Percentiles rank a stretch among this genome's conserved stretches.
These are phyloP conservation scores for Chloris gayana DNA, from an alignment of 176 grass and related monocot genomes.

Conservation along the genomic window DNA sequence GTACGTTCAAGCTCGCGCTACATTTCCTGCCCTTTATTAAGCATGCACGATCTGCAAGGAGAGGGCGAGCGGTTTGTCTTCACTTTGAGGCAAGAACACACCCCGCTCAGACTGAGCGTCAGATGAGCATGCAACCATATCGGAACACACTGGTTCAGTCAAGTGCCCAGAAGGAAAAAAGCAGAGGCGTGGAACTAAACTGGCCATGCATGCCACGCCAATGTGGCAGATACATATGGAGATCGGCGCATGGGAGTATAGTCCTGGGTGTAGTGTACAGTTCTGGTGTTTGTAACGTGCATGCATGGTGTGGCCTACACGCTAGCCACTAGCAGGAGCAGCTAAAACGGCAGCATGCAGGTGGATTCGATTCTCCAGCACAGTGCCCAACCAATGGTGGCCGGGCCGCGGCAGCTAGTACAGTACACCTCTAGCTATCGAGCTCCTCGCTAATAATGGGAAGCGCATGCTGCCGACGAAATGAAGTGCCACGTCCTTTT, in stretches of 20 bases:
- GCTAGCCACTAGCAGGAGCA: neutral
- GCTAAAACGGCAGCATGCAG: constrained; percentile 32
- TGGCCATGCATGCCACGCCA: constrained; percentile 26
- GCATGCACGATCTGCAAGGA: neutral
- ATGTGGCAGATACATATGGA: constrained; percentile 19
- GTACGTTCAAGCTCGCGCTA: neutral
- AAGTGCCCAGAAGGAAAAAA: neutral
- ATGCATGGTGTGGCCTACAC: constrained; percentile 31
- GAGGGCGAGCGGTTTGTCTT: constrained; percentile 21
- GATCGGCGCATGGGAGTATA: neutral
- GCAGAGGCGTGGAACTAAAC: neutral
- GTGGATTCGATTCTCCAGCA: constrained; percentile 63
- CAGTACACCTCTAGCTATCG: neutral
- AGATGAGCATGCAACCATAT: neutral
- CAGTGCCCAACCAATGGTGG: constrained; percentile 28
- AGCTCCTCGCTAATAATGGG: too few species aligned
- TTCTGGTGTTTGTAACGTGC: neutral
- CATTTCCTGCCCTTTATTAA: constrained; percentile 18
- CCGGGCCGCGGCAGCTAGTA: neutral
- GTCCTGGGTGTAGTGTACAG: neutral
- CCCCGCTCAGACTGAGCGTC: neutral
- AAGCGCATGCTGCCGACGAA: too few species aligned
- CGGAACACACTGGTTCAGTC: constrained; percentile 26
- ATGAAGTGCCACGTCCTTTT: too few species aligned
- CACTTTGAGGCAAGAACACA: constrained; percentile 36